Evolutionary conservation across 768 basidiomycete species (phyloP).

Genomic region (Psilocybe cubensis): DNA sequence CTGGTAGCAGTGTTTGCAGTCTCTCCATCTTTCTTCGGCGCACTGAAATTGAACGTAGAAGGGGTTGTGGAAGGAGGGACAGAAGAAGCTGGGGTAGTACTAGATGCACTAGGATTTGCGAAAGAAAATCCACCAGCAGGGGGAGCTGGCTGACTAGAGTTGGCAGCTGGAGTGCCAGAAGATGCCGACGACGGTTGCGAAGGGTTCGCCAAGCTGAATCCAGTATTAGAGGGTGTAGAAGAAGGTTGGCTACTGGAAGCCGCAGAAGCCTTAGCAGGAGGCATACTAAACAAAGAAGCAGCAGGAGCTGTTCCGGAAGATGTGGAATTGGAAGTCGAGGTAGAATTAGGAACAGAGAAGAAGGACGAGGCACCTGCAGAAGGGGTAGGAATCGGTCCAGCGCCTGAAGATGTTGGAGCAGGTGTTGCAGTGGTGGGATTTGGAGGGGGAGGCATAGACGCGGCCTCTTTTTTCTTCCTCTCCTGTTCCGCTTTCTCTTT

Average conservation of each 20-base stretch:
- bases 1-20: not conserved
- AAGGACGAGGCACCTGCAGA: constrained; percentile 8
- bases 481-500: constrained; percentile 31
- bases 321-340: no score
- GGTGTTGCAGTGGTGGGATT: constrained; percentile 1
- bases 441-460: constrained; percentile 12
- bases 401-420: constrained; percentile 11
- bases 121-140: constrained; percentile 7
- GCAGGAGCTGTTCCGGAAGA: not conserved
- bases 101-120: not conserved
- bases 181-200: constrained; percentile 1
- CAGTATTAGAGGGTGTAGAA: not conserved
- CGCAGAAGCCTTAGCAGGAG: not conserved
- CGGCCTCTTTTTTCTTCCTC: constrained; percentile 20
- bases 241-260: not conserved
- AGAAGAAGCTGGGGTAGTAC: not conserved
- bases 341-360: constrained; percentile 5
- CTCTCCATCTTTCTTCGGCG: not conserved
- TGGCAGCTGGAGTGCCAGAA: not conserved
- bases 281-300: not conserved
- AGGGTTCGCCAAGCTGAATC: not conserved
- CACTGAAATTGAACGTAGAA: not conserved
- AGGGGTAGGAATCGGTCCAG: constrained; percentile 17
- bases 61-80: not conserved
- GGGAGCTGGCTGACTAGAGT: constrained; percentile 17